Base-by-base conservation (phyloP, 305 asterid genomes). In the Euphrasia arctica region DNA sequence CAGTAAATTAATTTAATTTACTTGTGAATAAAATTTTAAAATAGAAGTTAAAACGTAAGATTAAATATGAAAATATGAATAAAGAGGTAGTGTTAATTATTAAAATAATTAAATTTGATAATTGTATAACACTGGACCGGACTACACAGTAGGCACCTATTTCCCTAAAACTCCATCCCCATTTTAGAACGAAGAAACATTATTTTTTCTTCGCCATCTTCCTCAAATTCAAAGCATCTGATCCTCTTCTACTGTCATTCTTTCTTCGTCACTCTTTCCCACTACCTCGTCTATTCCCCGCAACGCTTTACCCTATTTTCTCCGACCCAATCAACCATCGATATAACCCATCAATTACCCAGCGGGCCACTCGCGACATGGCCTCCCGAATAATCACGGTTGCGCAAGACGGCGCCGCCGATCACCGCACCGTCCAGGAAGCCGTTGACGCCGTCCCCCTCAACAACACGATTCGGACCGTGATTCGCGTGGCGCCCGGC, bases 401-500 rank as follows among this genome's bases (percentile, higher is more conserved):
- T 54, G 83, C 96, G 39, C 86, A 77, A 12, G 90, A 81, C 77
- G 95, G 95, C 58, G 34, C 71, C 66, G 90, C 80, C 69, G 83
- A 89, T 57, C 83, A 65, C 88, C 60, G 70, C 41, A 85, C 88
- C 9, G 95, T 92, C 65, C 98, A 92, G 85, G 98, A 92, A n/a
- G 98, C 97, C 50, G 79, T 92, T 13, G 98, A 89, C 75, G 82
- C 83, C 9, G 91, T 92, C 45, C 97, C 98, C 4, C 74, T 92
- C 12, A 58, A 83, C 68, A 92, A 92, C 79, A 79, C 85, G 48
- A 65, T 80, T 25, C 91, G 98, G 12, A 81, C 86, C 7, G 80
- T 89, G 71, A 89, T 92, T 68, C 89, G 91, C 0, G 74, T 92
- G 60, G 74, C 87, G 9, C 97, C 96, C 0, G 98, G 98, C 7